phyloP scores from a whole-genome alignment of 345 rosid species.

The Citrus inodora region DNA sequence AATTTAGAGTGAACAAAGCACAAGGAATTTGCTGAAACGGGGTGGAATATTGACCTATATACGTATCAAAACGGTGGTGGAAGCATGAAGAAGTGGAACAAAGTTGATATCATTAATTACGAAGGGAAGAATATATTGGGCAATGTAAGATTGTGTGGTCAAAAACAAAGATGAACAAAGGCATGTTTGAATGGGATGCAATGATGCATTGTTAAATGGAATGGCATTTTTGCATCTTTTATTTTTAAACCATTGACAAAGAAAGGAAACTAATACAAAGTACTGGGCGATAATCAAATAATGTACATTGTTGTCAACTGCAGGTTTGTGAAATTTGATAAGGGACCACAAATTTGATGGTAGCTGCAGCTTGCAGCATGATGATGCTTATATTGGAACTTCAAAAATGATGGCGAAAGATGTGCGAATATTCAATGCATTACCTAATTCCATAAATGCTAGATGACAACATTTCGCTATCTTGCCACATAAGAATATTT shows the following conservation, averaged over 20 bases:
- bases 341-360: slow-evolving; percentile 1
- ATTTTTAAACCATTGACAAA: background rate
- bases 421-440: slow-evolving; percentile 18
- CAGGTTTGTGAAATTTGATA: background rate
- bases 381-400: background rate
- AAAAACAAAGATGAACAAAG: background rate
- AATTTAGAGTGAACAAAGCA: background rate
- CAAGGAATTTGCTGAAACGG: background rate
- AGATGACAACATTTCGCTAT: slow-evolving; percentile 13
- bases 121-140: background rate
- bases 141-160: background rate
- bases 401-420: slow-evolving; percentile 16
- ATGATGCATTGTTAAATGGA: background rate
- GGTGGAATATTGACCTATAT: background rate
- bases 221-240: background rate
- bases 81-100: background rate
- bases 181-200: background rate
- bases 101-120: background rate
- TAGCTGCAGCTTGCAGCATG: background rate
- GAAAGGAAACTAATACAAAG: background rate
- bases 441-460: slow-evolving; percentile 27
- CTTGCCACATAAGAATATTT: background rate
- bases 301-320: background rate
- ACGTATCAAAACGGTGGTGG: background rate
- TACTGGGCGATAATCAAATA: background rate